Evolutionary conservation across 768 basidiomycete genomes (phyloP), one percentile per base, ranked within the genome.

Genomic region (Tylopilus intermedius): DNA sequence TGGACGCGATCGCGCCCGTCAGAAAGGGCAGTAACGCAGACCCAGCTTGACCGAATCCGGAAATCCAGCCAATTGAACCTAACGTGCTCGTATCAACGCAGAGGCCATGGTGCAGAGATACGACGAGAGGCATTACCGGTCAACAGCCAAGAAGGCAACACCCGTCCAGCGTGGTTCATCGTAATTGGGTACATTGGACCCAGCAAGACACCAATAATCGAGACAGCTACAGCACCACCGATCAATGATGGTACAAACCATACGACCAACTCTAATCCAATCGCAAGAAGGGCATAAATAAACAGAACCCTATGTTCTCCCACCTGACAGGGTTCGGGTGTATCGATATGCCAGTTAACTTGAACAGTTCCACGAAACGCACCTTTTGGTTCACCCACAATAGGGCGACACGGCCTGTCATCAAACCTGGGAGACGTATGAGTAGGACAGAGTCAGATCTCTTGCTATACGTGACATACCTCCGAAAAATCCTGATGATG

Each of bases 11-110:
- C 2, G 81, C 76, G 22, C 88, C 87, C 1, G 84, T 84, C 55
- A 88, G 75, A 59, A 90, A 88, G 0, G 89, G 88, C 5, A 90
- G 61, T 7, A 86, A 56, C 0, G 88, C 88, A 39, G 82, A 81
- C 15, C 88, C 88, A 3, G 85, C 81, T 62, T 85, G 83, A 0
- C 88, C 87, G 30, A 82, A 76, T 4, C 79, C 81, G 6, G 82
- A 81, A 29, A 84, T 82, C 83, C 82, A 85, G 8, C 83, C 84
- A 33, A 86, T 81, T 10, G 81, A 76, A 22, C 77, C 80, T 42
- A 76, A 29, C 44, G 21, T 8, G 30, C 29, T 9, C 3, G 6
- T 8, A 37, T 55, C 37, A 57, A 38, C 29, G 15, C 13, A 32
- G 13, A 14, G 4, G 10, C 21, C 43, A 8, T 22, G 15, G 2